phyloP scores from a whole-genome alignment of 306 rosid species.

The Ochetophila trinervis region DNA sequence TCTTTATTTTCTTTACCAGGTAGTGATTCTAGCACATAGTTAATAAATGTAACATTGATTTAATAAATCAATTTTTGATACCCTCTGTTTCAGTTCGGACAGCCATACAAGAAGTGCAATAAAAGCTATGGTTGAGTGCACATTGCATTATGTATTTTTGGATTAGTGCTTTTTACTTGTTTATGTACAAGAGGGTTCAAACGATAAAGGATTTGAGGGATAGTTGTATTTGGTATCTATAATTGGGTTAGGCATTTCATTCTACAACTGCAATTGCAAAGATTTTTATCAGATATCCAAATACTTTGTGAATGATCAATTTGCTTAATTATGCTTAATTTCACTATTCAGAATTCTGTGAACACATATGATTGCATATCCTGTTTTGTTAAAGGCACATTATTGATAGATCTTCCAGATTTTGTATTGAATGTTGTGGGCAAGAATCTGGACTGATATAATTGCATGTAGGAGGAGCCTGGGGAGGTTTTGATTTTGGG shows the following conservation, averaged over 20 bases:
- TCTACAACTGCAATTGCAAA: too few species aligned
- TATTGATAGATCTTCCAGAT: conserved; percentile 10
- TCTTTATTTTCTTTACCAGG: conserved; percentile 15
- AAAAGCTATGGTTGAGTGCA: conserved; percentile 1
- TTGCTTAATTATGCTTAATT: too few species aligned
- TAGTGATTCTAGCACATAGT: not conserved
- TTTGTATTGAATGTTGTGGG: conserved; percentile 23
- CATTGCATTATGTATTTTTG: not conserved
- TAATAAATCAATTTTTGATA: conserved; percentile 5
- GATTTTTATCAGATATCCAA: too few species aligned
- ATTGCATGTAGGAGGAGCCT: conserved; percentile 68
- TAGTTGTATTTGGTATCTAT: too few species aligned
- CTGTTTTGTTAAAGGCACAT: not conserved
- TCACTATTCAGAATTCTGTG: not conserved
- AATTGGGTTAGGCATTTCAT: too few species aligned
- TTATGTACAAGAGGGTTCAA: too few species aligned
- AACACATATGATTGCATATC: not conserved
- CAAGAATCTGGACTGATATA: conserved; percentile 27
- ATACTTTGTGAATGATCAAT: too few species aligned
- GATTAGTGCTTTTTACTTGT: too few species aligned
- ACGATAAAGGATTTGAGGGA: too few species aligned
- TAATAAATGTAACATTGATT: conserved; percentile 14
- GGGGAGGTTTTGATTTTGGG: conserved; percentile 81
- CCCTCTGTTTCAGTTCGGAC: conserved; percentile 17
- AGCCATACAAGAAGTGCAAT: not conserved